Conservation (phyloP, 2,329 filamentous ascomycete genomes). For the Aspergillus sp. region DNA sequence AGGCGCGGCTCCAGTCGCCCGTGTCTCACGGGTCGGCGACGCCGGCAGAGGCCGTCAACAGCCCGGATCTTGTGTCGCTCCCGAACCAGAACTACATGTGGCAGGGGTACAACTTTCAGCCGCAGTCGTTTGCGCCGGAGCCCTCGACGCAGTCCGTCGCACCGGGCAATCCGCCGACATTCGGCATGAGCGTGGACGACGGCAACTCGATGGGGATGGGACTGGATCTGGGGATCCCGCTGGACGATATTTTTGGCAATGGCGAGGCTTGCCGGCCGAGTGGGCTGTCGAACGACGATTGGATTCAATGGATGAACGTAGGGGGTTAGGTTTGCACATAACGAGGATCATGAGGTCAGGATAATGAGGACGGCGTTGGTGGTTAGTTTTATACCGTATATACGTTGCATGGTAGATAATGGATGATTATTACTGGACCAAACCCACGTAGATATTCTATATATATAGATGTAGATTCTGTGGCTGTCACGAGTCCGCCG, state of each 20-base stretch:
- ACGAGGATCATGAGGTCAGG: conserved; percentile 1
- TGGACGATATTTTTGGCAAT: conserved; percentile 43
- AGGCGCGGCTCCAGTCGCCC: conserved; percentile 32
- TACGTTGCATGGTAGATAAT: conserved; percentile 2
- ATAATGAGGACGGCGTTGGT: not conserved
- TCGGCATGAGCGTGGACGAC: conserved; percentile 27
- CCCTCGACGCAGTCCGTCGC: conserved; percentile 20
- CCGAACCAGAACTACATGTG: conserved; percentile 41
- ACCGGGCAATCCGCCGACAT: conserved; percentile 19
- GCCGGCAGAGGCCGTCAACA: conserved; percentile 33
- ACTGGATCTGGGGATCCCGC: conserved; percentile 33
- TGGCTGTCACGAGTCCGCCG: too few species aligned
- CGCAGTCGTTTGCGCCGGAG: conserved; percentile 16
- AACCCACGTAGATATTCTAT: not conserved
- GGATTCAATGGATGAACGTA: conserved; percentile 39
- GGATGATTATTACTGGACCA: not conserved
- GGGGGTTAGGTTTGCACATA: conserved; percentile 9
- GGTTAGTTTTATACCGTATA: conserved; percentile 2
- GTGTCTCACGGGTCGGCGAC: conserved; percentile 29
- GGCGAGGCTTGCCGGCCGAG: conserved; percentile 24
- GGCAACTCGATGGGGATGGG: conserved; percentile 27
- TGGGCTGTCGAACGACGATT: conserved; percentile 32
- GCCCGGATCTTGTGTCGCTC: conserved; percentile 41
- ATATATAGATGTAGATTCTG: not conserved
- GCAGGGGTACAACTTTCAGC: conserved; percentile 39